Conservation (phyloP, 83 land plant genomes). For the Thuja plicata region DNA sequence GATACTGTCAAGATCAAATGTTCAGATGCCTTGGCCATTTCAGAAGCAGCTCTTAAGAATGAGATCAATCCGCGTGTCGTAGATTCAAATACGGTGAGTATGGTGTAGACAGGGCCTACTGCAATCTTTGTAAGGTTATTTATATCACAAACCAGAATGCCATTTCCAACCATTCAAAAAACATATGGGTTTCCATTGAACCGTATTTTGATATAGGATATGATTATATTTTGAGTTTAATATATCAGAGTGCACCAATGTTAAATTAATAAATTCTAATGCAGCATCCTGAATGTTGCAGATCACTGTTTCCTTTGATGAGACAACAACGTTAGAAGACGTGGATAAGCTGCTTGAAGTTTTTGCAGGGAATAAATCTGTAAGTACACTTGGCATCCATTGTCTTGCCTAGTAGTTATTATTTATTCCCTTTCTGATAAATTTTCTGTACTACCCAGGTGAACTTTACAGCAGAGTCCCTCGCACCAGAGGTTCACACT, state of each 20-base stretch:
- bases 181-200: not conserved
- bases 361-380: slow-evolving; percentile 79
- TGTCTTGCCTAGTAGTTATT: not conserved
- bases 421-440: slow-evolving; percentile 5
- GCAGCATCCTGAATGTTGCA: slow-evolving; percentile 22
- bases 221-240: not conserved
- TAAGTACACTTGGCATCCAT: slow-evolving; percentile 29
- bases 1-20: slow-evolving; percentile 92
- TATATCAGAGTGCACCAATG: not conserved
- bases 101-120: not conserved
- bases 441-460: slow-evolving; percentile 36
- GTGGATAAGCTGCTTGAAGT: slow-evolving; percentile 80
- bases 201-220: not conserved
- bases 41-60: slow-evolving; percentile 53
- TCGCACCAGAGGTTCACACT: slow-evolving; percentile 68
- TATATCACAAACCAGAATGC: not conserved
- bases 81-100: slow-evolving; percentile 73
- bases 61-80: slow-evolving; percentile 83
- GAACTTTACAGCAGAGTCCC: slow-evolving; percentile 74
- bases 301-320: slow-evolving; percentile 96
- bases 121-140: not conserved
- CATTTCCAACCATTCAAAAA: not conserved
- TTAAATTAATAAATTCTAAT: not conserved
- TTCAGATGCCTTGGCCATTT: slow-evolving; percentile 73
- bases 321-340: slow-evolving; percentile 94